Evolutionary conservation across 2,329 filamentous ascomycete genomes (phyloP), one percentile per base, ranked within the genome.

Genomic region (Hymenoscyphus repandus): DNA sequence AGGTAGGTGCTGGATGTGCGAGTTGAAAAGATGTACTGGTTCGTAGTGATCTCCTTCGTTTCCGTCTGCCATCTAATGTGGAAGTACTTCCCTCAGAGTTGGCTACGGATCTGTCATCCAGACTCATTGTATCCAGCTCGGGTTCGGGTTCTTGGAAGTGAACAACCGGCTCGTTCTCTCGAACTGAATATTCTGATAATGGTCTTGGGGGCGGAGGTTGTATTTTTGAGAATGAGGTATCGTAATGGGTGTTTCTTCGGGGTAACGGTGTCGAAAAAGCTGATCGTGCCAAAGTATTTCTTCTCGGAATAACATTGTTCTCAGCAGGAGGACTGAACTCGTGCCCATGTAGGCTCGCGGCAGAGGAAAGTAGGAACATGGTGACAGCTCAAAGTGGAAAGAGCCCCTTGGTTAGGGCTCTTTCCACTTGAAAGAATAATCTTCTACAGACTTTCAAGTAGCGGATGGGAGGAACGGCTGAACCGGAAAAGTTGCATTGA

Each of bases 21-120:
- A 90, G 74, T 47, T 80, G 74, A 65, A 79, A 90, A 6, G 74
- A 76, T 2, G 83, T 87, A 63, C 79, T 83, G 46, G 74, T 77
- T 52, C 80, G 74, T 4, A 71, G 68, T 1, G 68, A 59, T 9
- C 74, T 73, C 62, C 75, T 77, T 51, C 70, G 71, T 50, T 67
- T 71, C 46, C 68, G 58, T 6, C 52, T 53, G 5, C 57, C 59
- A 22, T 50, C 54, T 17, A 38, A 45, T 11, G 56, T 64, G 20
- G 51, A 56, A 34, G 52, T 53, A 45, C 62, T 64, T 22, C 50
- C 54, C 39, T 65, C 64, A 0, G 63, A 66, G 46, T 62, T 64
- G 39, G 59, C 59, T n/a, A 63, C 41, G 6, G 64, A 66, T 38
- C 51, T 61, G 17, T 52, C 63, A 47, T 66, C 63, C 46, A 66